Conservation (phyloP, 176 grass and related monocot genomes). For the Secale cereale region DNA sequence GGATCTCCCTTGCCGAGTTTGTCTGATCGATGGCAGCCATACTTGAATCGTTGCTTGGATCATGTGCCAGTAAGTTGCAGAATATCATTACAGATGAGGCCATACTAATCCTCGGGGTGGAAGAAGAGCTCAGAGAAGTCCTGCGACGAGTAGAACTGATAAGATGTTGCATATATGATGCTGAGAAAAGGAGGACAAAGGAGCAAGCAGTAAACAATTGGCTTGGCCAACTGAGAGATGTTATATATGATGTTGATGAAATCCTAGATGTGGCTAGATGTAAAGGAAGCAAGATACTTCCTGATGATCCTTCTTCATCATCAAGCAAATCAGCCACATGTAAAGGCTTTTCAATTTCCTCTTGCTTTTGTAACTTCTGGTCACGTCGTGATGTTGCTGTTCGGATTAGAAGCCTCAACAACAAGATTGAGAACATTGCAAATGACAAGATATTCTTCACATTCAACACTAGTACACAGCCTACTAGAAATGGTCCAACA, state of each 20-base stretch:
- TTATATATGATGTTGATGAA: constrained; percentile 45
- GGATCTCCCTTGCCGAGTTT: too few species aligned
- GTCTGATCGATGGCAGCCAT: constrained; percentile 25
- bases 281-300: constrained; percentile 2
- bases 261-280: constrained; percentile 30
- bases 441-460: neutral
- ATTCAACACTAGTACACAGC: neutral
- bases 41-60: constrained; percentile 9
- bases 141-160: neutral
- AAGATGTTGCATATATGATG: constrained; percentile 3
- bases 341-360: neutral
- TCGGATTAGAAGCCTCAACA: neutral
- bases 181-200: constrained; percentile 17
- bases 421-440: neutral
- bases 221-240: constrained; percentile 34
- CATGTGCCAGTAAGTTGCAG: neutral
- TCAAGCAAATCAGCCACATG: neutral
- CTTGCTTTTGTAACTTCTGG: neutral
- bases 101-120: neutral
- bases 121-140: constrained; percentile 19
- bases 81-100: constrained; percentile 18
- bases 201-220: constrained; percentile 19
- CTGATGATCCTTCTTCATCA: neutral
- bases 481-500: neutral
- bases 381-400: neutral